Evolutionary conservation across 2,329 filamentous ascomycete genomes (phyloP), one percentile per base, ranked within the genome.

Genomic region (Nothopassalora personata): DNA sequence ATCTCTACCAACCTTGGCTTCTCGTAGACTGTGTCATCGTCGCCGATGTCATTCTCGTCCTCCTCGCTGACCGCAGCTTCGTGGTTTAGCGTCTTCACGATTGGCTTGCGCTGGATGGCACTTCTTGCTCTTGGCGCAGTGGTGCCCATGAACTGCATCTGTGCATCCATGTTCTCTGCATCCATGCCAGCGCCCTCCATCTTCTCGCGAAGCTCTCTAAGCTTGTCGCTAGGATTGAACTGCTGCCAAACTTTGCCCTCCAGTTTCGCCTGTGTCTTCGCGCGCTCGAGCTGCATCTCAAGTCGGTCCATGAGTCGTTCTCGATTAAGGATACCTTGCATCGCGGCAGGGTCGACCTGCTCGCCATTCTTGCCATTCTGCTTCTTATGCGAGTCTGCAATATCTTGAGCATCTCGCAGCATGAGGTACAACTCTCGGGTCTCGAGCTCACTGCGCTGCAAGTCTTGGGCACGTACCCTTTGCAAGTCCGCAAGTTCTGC

Each of bases 341-440:
- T 91, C 57, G 87, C 88, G 31, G 84, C 80, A 27, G 90, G 85
- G 71, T 94, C 88, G 23, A 83, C 83, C n/a, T 74, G 81, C 43
- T 86, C 76, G 57, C 75, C 79, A 45, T 78, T 78, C 66, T 80
- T 77, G 54, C 75, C 79, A 15, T 70, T 73, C 66, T 83, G 85
- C 71, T 84, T 81, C n/a, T 91, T 89, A 68, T 90, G 90, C 3
- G 93, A 91, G 27, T 91, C 92, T 49, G 93, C 93, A 65, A 97
- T 91, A 70, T 99, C 93, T 75, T 97, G 93, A 39, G 94, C 93
- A 75, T 99, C 94, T 61, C 93, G 86, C 64, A 99, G 87, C 94
- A 99, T 99, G 58, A 99, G 87, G 74, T 97, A 99, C 23, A 99
- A 79, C 75, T 99, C 94, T 77, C 94, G 84, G 1, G 93, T 97